These are phyloP conservation scores for Kodamaea jinghongensis DNA, from an alignment of 805 yeast species.

Conservation along the genomic window DNA sequence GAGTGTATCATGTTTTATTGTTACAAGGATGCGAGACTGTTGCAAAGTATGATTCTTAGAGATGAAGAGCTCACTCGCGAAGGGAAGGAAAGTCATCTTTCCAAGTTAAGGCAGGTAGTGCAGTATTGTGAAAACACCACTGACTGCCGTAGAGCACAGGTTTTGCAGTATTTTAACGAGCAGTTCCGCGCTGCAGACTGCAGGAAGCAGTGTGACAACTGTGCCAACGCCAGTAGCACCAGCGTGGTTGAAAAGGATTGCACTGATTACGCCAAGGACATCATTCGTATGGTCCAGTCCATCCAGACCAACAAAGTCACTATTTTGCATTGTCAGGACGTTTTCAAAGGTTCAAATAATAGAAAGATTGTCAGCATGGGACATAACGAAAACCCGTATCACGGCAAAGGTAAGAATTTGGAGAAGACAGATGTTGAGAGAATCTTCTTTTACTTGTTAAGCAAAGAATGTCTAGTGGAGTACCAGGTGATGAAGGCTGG, in stretches of 20 bases:
- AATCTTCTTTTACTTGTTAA: constrained; percentile 72
- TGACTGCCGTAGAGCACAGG: constrained; percentile 88
- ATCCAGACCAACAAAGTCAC: constrained; percentile 67
- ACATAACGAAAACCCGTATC: constrained; percentile 56
- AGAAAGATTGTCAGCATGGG: constrained; percentile 62
- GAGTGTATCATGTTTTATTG: constrained; percentile 82
- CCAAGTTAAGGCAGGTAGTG: constrained; percentile 76
- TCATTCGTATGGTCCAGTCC: constrained; percentile 56
- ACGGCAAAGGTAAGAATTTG: constrained; percentile 67
- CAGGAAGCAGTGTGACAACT: constrained; percentile 79
- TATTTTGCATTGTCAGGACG: constrained; percentile 75
- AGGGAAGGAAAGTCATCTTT: constrained; percentile 73
- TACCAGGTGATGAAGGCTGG: constrained; percentile 75
- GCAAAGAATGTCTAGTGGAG: constrained; percentile 65
- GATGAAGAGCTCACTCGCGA: constrained; percentile 64
- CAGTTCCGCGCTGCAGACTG: constrained; percentile 66
- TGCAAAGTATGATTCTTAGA: constrained; percentile 73
- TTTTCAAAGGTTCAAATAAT: constrained; percentile 68
- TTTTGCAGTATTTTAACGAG: constrained; percentile 88
- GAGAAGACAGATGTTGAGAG: constrained; percentile 76
- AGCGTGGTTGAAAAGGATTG: constrained; percentile 60
- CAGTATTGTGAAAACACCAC: constrained; percentile 89
- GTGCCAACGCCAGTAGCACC: constrained; percentile 45
- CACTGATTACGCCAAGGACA: constrained; percentile 57
- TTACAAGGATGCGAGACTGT: constrained; percentile 71